These are phyloP conservation scores for Malassezia cuniculi DNA, from an alignment of 1,284 basidiomycete species.

Conservation along the genomic window DNA sequence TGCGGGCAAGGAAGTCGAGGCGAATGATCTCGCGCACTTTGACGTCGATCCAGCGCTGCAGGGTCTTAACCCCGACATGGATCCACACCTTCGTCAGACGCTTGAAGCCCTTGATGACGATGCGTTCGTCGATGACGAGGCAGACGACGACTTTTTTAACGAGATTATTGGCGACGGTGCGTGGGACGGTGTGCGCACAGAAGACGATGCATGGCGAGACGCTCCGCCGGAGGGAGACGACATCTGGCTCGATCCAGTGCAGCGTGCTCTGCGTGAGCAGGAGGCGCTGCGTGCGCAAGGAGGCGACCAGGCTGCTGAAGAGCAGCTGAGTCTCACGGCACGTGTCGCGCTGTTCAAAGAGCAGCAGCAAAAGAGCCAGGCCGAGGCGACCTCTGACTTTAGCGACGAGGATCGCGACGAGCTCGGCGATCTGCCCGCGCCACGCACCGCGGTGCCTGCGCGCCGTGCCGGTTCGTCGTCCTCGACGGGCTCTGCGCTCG, in stretches of 20 bases:
- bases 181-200: constrained; percentile 19
- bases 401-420: constrained; percentile 26
- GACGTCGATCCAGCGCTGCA: constrained; percentile 44
- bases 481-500: constrained; percentile 22
- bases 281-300: neutral
- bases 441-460: constrained; percentile 17
- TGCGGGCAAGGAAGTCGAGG: constrained; percentile 23
- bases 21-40: constrained; percentile 17
- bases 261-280: constrained; percentile 21
- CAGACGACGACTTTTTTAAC: constrained; percentile 51
- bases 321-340: constrained; percentile 30
- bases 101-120: constrained; percentile 93
- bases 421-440: constrained; percentile 17
- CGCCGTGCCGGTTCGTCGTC: constrained; percentile 12
- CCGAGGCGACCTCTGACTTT: neutral
- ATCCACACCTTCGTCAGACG: constrained; percentile 82
- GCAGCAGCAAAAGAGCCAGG: constrained; percentile 15
- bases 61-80: constrained; percentile 90
- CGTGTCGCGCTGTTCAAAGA: constrained; percentile 40
- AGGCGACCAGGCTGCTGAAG: constrained; percentile 14
- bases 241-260: constrained; percentile 28
- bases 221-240: constrained; percentile 38
- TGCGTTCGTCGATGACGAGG: constrained; percentile 52
- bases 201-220: constrained; percentile 28
- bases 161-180: constrained; percentile 55